phyloP scores from a whole-genome alignment of 176 grass and related monocot genomes.

The Aegilops speltoides region DNA sequence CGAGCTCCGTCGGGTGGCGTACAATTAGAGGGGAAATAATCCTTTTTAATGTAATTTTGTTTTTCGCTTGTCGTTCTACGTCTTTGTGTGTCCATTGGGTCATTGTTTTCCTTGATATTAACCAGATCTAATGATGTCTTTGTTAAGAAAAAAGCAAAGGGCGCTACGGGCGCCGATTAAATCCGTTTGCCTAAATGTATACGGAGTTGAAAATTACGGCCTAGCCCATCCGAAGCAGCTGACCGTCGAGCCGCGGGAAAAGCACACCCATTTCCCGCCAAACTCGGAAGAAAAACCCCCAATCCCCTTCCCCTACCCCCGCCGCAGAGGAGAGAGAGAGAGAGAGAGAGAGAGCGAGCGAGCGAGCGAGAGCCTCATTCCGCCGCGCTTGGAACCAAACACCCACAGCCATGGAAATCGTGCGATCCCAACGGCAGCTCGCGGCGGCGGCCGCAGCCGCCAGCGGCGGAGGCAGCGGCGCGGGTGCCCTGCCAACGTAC shows the following conservation, averaged over 20 bases:
- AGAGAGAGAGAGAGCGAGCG: background rate
- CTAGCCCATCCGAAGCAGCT: background rate
- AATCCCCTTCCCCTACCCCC: slow-evolving; percentile 4
- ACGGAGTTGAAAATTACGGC: background rate
- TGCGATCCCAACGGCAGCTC: slow-evolving; percentile 71
- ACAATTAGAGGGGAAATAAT: too few species aligned
- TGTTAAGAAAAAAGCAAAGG: too few species aligned
- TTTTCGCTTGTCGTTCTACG: too few species aligned
- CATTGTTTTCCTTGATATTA: too few species aligned
- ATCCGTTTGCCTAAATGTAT: too few species aligned
- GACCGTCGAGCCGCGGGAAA: slow-evolving; percentile 26
- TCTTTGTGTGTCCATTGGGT: too few species aligned
- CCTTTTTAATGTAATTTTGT: too few species aligned
- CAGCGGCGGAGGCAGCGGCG: background rate
- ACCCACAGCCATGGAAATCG: slow-evolving; percentile 66
- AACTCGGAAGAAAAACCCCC: background rate
- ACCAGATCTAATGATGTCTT: too few species aligned
- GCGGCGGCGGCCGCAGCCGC: slow-evolving; percentile 11
- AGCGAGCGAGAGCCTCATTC: background rate
- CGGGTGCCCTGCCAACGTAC: slow-evolving; percentile 61
- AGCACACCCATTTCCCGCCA: slow-evolving; percentile 23
- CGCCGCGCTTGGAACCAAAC: background rate
- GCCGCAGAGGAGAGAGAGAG: background rate
- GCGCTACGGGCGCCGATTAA: too few species aligned
- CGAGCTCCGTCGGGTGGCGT: too few species aligned